Base-by-base conservation (phyloP, 805 yeast species). In the Ogataea polymorpha region DNA sequence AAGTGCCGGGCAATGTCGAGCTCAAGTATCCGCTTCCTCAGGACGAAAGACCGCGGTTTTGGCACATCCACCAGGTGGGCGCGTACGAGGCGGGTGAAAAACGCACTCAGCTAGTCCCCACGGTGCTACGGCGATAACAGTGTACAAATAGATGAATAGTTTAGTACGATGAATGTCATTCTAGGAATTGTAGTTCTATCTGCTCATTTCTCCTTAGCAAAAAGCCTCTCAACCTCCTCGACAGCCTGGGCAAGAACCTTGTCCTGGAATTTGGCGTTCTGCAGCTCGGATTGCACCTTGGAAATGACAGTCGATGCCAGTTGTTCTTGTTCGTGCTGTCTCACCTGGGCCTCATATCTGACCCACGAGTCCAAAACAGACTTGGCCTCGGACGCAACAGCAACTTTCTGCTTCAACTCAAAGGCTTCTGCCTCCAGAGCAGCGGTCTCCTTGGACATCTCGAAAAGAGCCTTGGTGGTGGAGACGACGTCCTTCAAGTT, bases 311-410 rank as follows among this genome's bases (percentile, higher is more conserved):
- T 61, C 62, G 85, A 72, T 55, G 95, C 80, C 60, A 93, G 81
- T 70, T 87, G 96, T 70, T 82, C 78, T 77, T 93, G 99, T 77
- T 93, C 96, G 63, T 80, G 72, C 75, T 88, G 96, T 75, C 97
- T 91, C 55, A 90, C 93, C 66, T 88, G 89, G 55, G 87, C 84
- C 77, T 93, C 99, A 71, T 86, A 86, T 80, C 98, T 87, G 59
- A 90, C 97, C 99, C 99, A 93, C 12, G 98, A 88, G 72, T 93
- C 99, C 65, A 93, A 80, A 47, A 91, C 96, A 44, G 93, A 72
- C 75, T 86, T 89, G 62, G 98, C 98, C 76, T 89, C 96, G 49
- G 73, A 58, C 44, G 95, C 91, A 54, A 89, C 78, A 50, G 82
- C 89, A 54, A 87, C 89, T 64, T 82, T 70, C 77, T 93, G 99